phyloP scores from a whole-genome alignment of 164 flowering plant genomes.

The Liriodendron chinense region DNA sequence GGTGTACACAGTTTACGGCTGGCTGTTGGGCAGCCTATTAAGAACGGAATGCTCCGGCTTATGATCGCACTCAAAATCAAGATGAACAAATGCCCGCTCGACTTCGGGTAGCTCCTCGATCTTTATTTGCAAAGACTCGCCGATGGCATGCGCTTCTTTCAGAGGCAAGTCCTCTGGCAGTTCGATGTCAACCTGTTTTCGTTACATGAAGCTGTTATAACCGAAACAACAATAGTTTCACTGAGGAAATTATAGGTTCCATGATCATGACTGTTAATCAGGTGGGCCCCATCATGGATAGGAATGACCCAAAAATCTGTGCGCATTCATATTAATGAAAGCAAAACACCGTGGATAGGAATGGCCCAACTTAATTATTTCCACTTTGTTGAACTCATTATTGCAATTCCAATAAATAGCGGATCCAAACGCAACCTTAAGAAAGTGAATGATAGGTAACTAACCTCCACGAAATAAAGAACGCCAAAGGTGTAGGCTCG shows the following conservation, averaged over 20 bases:
- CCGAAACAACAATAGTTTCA: background rate
- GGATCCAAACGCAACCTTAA: background rate
- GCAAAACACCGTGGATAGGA: background rate
- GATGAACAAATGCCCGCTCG: conserved; percentile 94
- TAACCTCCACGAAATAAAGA: conserved; percentile 74
- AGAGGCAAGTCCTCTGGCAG: conserved; percentile 84
- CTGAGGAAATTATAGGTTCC: too few species aligned
- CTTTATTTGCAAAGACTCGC: conserved; percentile 80
- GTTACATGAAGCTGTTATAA: background rate
- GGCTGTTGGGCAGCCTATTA: conserved; percentile 42
- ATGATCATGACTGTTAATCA: too few species aligned
- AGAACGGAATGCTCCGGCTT: conserved; percentile 86
- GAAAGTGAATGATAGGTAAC: conserved; percentile 4
- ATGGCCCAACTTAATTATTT: background rate
- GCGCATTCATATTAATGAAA: too few species aligned
- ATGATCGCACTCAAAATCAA: conserved; percentile 89
- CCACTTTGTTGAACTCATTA: background rate
- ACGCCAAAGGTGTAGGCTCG: conserved; percentile 80
- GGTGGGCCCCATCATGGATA: background rate
- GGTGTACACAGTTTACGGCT: conserved; percentile 25
- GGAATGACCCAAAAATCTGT: background rate
- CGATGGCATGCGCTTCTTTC: conserved; percentile 83
- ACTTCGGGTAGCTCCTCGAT: conserved; percentile 87
- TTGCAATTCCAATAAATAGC: background rate
- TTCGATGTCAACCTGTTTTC: conserved; percentile 84